These are phyloP conservation scores for Talaromyces sp. DNA, from an alignment of 2,329 filamentous ascomycete genomes.

Conservation along the genomic window DNA sequence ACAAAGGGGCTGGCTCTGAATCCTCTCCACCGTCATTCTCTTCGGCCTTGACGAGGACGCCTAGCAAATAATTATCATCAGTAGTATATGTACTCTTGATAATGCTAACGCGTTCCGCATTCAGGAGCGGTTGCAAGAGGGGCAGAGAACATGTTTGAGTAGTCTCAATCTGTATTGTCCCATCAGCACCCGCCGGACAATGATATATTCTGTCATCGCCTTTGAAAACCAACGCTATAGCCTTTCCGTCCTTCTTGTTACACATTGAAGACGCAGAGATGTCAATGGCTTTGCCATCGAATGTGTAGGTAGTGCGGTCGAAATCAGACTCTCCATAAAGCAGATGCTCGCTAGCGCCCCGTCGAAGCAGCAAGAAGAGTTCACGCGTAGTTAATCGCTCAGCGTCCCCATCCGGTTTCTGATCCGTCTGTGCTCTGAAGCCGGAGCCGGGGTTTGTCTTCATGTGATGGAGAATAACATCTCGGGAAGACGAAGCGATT, in stretches of 20 bases:
- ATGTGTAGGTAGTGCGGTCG: conserved; percentile 29
- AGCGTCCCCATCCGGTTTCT: conserved; percentile 18
- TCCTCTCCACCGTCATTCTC: conserved; percentile 26
- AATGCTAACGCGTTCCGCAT: conserved; percentile 26
- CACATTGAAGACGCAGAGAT: conserved; percentile 33
- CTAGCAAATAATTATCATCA: conserved; percentile 21
- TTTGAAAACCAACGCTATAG: conserved; percentile 31
- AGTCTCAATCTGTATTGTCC: conserved; percentile 16
- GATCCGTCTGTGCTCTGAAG: neutral
- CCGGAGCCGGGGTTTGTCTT: conserved; percentile 32
- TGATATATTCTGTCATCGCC: conserved; percentile 30
- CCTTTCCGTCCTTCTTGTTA: conserved; percentile 17
- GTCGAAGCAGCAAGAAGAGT: conserved; percentile 34
- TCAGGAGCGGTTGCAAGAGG: conserved; percentile 19
- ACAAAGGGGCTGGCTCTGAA: conserved; percentile 28
- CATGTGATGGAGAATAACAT: conserved; percentile 38
- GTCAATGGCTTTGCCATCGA: conserved; percentile 29
- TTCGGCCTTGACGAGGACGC: conserved; percentile 31
- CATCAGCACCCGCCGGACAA: conserved; percentile 22
- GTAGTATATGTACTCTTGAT: conserved; percentile 30
- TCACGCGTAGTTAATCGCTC: conserved; percentile 22
- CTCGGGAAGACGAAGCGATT: conserved; percentile 34
- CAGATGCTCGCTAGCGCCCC: conserved; percentile 31
- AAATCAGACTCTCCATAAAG: conserved; percentile 37
- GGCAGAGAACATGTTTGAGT: conserved; percentile 21